Evolutionary conservation across 2,329 filamentous ascomycete species (phyloP).

Genomic region (Cyphellophora europaea): DNA sequence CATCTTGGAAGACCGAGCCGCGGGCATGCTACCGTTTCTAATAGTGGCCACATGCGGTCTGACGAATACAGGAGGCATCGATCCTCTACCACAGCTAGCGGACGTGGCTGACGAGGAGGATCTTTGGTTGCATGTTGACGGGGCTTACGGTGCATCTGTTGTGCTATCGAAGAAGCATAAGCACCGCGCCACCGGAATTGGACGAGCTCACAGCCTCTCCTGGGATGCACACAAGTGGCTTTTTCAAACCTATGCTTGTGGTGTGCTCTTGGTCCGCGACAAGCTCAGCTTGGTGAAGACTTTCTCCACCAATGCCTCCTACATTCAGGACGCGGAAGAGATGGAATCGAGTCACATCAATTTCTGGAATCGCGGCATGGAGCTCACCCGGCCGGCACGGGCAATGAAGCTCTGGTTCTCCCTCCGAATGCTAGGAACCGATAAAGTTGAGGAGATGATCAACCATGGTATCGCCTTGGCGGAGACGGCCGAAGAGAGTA

Average conservation of each 20-base stretch:
- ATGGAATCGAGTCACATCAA: slow-evolving; percentile 5
- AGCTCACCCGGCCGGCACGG: slow-evolving; percentile 18
- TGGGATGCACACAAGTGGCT: slow-evolving; percentile 22
- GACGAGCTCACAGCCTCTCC: slow-evolving; percentile 16
- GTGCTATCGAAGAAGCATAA: too few species aligned
- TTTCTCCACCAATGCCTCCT: slow-evolving; percentile 14
- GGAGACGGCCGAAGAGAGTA: slow-evolving; percentile 1
- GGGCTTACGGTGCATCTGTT: too few species aligned
- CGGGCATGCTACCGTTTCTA: too few species aligned
- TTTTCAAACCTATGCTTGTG: slow-evolving; percentile 21
- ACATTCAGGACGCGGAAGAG: slow-evolving; percentile 8
- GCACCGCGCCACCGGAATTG: slow-evolving; percentile 17
- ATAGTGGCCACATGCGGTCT: too few species aligned
- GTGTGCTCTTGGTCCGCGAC: slow-evolving; percentile 16
- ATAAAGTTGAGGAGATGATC: slow-evolving; percentile 15
- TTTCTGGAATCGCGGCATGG: slow-evolving; percentile 16
- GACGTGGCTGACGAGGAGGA: too few species aligned
- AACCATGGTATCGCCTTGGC: slow-evolving; percentile 11
- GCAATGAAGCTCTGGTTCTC: slow-evolving; percentile 19
- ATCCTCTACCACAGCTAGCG: too few species aligned
- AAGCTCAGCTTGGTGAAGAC: slow-evolving; percentile 5
- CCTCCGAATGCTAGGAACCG: slow-evolving; percentile 12
- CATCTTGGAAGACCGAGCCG: too few species aligned
- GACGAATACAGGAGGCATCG: too few species aligned
- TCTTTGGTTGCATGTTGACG: too few species aligned